Conservation (phyloP, 2,329 filamentous ascomycete genomes). For the Blastomyces parvus region DNA sequence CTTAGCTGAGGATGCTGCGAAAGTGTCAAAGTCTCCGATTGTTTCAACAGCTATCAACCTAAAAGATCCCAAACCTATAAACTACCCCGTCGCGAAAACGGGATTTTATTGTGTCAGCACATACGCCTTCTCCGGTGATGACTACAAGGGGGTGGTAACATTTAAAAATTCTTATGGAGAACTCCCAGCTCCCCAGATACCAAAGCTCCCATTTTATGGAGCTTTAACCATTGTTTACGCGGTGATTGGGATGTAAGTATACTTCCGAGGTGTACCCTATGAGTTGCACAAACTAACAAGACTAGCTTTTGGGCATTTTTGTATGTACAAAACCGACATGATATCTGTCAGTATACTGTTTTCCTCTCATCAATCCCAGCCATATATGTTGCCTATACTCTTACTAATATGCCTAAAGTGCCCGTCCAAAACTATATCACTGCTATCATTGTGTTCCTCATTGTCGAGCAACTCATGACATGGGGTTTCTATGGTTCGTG, state of each 20-base stretch:
- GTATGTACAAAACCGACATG: constrained; percentile 86
- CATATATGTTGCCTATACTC: not conserved
- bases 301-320: constrained; percentile 79
- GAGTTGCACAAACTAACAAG: constrained; percentile 17
- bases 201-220: constrained; percentile 94
- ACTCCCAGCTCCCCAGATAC: constrained; percentile 87
- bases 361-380: not conserved
- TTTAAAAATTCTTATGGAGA: constrained; percentile 97
- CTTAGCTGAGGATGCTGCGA: constrained; percentile 63
- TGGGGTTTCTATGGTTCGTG: constrained; percentile 89
- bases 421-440: constrained; percentile 99
- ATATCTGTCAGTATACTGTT: constrained; percentile 57
- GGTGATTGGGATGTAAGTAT: constrained; percentile 59
- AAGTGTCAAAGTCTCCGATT: constrained; percentile 61
- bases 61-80: constrained; percentile 59
- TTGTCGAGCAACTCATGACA: constrained; percentile 94
- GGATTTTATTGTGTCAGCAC: constrained; percentile 94
- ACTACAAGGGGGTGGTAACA: constrained; percentile 74
- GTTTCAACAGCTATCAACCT: constrained; percentile 73
- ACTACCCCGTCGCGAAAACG: constrained; percentile 78
- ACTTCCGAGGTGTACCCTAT: not conserved
- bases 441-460: constrained; percentile 85
- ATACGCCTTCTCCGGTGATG: constrained; percentile 54
- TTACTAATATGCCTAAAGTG: constrained; percentile 45
- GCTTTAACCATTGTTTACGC: constrained; percentile 90